Conservation (phyloP, 805 yeast genomes). For the Metschnikowia noctiluminum region DNA sequence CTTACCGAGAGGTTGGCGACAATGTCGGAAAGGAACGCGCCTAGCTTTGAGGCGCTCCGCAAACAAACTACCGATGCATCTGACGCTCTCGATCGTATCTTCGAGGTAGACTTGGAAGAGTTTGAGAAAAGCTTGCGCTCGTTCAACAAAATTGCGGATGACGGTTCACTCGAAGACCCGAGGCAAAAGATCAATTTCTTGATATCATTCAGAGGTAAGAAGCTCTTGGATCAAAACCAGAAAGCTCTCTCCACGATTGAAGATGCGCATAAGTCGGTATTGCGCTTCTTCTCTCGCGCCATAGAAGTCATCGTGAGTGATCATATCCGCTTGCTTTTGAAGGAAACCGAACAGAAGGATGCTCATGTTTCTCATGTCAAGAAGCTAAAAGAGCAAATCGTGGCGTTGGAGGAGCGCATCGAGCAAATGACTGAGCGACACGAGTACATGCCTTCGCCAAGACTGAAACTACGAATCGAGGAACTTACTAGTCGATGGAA, state of each 20-base stretch:
- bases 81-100: constrained; percentile 34
- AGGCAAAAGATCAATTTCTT: constrained; percentile 45
- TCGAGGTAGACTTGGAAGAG: constrained; percentile 41
- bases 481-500: constrained; percentile 66
- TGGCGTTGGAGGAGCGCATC: constrained; percentile 21
- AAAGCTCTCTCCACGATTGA: constrained; percentile 4
- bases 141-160: constrained; percentile 55
- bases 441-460: constrained; percentile 23
- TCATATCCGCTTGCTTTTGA: constrained; percentile 42
- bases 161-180: constrained; percentile 57
- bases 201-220: constrained; percentile 20
- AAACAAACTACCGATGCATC: constrained; percentile 1
- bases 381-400: constrained; percentile 18
- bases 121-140: constrained; percentile 49
- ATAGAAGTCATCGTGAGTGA: constrained; percentile 56
- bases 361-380: constrained; percentile 18
- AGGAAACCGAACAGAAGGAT: constrained; percentile 27
- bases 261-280: constrained; percentile 44
- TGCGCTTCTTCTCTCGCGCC: constrained; percentile 58
- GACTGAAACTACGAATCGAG: constrained; percentile 50
- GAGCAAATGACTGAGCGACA: constrained; percentile 27
- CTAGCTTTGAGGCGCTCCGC: constrained; percentile 10
- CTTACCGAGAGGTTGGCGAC: constrained; percentile 35
- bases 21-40: constrained; percentile 19
- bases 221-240: constrained; percentile 6